A percentile compares a stretch with the other conserved stretches of the same genome.
phyloP scores from a whole-genome alignment of 2,329 filamentous ascomycete species.

The Trichoderma lentiforme region DNA sequence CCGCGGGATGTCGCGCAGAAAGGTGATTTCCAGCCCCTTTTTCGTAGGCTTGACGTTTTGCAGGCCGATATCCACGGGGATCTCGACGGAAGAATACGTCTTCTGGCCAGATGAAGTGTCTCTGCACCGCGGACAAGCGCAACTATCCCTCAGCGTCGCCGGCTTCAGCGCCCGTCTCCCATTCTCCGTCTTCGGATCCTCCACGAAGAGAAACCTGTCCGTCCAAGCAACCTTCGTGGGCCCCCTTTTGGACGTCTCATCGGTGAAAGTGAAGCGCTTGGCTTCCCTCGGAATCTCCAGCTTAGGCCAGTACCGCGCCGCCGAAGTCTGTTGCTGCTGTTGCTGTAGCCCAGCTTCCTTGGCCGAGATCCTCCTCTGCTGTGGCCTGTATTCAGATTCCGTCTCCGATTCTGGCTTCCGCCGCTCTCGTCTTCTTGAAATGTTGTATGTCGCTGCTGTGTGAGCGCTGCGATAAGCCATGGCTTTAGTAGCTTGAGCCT shows the following conservation, averaged over 20 bases:
- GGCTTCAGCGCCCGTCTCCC: slow-evolving; percentile 28
- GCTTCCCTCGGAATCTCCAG: slow-evolving; percentile 20
- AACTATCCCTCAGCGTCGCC: slow-evolving; percentile 50
- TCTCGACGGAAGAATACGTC: slow-evolving; percentile 44
- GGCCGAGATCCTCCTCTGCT: background rate
- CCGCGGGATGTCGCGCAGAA: slow-evolving; percentile 47
- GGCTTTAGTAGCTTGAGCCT: background rate
- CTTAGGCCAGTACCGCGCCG: slow-evolving; percentile 20
- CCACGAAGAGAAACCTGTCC: slow-evolving; percentile 28
- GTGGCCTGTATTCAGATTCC: background rate
- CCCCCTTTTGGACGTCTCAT: background rate
- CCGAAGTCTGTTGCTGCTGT: slow-evolving; percentile 1
- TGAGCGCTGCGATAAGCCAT: background rate
- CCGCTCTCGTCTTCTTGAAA: background rate
- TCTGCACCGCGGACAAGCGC: slow-evolving; percentile 50
- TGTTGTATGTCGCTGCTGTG: background rate
- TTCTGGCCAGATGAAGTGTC: slow-evolving; percentile 60
- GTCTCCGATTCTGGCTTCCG: background rate
- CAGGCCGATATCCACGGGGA: slow-evolving; percentile 36
- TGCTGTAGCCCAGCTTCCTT: background rate
- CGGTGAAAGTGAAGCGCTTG: slow-evolving; percentile 16
- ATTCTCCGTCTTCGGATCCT: slow-evolving; percentile 24
- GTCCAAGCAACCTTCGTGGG: slow-evolving; percentile 28
- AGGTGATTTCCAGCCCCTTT: slow-evolving; percentile 55
- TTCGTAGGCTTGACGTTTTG: slow-evolving; percentile 29